Evolutionary conservation across 1,284 basidiomycete genomes (phyloP).

Genomic region (Inonotus hispidus): DNA sequence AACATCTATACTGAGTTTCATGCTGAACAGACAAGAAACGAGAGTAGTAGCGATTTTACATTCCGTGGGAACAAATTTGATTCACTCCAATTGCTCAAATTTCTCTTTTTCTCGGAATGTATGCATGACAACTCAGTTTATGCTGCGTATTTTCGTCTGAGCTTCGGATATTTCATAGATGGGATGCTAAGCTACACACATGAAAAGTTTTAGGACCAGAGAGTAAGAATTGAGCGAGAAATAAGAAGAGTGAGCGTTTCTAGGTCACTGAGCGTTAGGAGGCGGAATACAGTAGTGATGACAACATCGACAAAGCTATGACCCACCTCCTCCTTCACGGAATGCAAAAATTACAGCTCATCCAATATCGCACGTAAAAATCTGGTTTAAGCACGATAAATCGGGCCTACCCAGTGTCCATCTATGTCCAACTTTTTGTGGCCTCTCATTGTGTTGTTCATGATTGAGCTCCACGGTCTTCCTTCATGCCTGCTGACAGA

Average conservation of each 20-base stretch:
- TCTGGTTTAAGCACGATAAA: no score
- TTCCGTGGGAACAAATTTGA: neutral
- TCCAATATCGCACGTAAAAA: no score
- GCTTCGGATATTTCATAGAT: neutral
- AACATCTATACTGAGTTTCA: neutral
- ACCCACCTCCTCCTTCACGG: no score
- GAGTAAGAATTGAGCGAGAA: neutral
- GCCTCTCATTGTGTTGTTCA: no score
- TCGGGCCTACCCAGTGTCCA: no score
- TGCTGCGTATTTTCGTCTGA: neutral
- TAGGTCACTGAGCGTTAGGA: neutral
- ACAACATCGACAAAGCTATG: no score
- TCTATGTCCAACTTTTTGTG: no score
- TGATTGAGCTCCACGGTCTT: no score
- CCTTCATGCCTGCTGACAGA: no score
- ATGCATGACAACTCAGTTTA: neutral
- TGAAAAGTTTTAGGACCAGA: neutral
- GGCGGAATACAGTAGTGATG: neutral
- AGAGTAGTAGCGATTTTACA: neutral
- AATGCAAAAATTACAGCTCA: no score
- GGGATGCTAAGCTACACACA: no score
- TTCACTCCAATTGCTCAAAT: neutral
- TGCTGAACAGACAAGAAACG: neutral
- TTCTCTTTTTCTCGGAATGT: neutral
- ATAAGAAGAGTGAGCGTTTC: neutral